Percentiles rank a stretch among this genome's conserved stretches.
These are phyloP conservation scores for Peniophora sp. DNA, from an alignment of 1,284 basidiomycete genomes.

Conservation along the genomic window DNA sequence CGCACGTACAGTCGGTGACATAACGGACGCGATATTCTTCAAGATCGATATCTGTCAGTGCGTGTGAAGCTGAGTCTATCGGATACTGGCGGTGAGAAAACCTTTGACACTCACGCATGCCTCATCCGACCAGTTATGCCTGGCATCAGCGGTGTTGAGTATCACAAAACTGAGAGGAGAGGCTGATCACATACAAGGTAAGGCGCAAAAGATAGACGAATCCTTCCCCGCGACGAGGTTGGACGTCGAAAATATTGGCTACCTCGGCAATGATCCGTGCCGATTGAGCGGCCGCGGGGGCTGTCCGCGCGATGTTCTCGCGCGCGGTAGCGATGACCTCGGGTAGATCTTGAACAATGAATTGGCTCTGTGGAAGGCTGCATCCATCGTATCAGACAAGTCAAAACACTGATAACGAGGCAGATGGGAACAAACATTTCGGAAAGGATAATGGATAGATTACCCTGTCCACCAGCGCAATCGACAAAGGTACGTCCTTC, in stretches of 20 bases:
- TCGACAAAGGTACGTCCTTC: slow-evolving; percentile 9
- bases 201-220: slow-evolving; percentile 11
- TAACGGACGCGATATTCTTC: slow-evolving; percentile 5
- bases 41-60: slow-evolving; percentile 6
- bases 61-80: not conserved
- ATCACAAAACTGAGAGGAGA: not conserved
- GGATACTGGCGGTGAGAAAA: not conserved
- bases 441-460: slow-evolving; percentile 9
- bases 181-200: slow-evolving; percentile 8
- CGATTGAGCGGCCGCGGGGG: not conserved
- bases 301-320: slow-evolving; percentile 4
- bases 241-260: slow-evolving; percentile 11
- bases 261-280: slow-evolving; percentile 6
- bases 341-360: slow-evolving; percentile 10
- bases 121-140: slow-evolving; percentile 11
- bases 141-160: too few relatives aligned
- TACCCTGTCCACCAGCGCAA: slow-evolving; percentile 13
- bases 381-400: not conserved
- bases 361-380: slow-evolving; percentile 9
- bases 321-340: slow-evolving; percentile 8
- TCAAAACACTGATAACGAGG: not conserved
- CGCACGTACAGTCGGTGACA: slow-evolving; percentile 4
- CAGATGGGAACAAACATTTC: slow-evolving; percentile 6
- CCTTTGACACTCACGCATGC: slow-evolving; percentile 10
- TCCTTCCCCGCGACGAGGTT: slow-evolving; percentile 7